Conservation (phyloP, 1,284 basidiomycete species). For the Microbotryum silenes-acaulis region DNA sequence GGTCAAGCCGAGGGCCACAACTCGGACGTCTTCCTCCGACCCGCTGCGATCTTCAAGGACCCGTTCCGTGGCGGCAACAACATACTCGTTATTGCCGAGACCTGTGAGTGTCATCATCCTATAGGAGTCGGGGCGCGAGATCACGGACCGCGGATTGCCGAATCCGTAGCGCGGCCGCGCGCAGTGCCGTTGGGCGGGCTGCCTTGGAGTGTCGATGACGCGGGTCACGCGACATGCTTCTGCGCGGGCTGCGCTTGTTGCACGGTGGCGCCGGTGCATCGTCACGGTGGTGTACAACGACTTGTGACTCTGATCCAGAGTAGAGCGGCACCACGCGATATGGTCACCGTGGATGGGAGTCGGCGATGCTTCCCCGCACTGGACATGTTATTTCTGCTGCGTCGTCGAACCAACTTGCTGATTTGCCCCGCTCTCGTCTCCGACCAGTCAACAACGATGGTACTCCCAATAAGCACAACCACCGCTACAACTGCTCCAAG, state of each 20-base stretch:
- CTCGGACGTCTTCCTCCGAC: constrained; percentile 97
- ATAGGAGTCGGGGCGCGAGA: not conserved
- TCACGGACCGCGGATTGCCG: no score
- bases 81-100: constrained; percentile 70
- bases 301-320: no score
- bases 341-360: no score
- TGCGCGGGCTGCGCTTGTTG: no score
- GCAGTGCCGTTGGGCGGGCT: no score
- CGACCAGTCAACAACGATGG: constrained; percentile 82
- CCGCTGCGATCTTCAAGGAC: constrained; percentile 95
- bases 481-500: constrained; percentile 63
- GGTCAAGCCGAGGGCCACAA: constrained; percentile 90
- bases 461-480: constrained; percentile 95
- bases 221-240: not conserved
- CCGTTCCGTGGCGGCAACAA: constrained; percentile 98
- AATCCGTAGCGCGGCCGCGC: no score
- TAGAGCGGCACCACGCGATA: no score
- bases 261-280: no score
- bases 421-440: not conserved
- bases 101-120: constrained; percentile 22
- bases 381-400: not conserved
- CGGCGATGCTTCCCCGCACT: no score
- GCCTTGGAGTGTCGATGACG: not conserved
- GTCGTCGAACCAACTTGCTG: not conserved
- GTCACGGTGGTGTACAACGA: no score